Evolutionary conservation across 1,284 basidiomycete genomes (phyloP).

Genomic region (Heterobasidion occidentale): DNA sequence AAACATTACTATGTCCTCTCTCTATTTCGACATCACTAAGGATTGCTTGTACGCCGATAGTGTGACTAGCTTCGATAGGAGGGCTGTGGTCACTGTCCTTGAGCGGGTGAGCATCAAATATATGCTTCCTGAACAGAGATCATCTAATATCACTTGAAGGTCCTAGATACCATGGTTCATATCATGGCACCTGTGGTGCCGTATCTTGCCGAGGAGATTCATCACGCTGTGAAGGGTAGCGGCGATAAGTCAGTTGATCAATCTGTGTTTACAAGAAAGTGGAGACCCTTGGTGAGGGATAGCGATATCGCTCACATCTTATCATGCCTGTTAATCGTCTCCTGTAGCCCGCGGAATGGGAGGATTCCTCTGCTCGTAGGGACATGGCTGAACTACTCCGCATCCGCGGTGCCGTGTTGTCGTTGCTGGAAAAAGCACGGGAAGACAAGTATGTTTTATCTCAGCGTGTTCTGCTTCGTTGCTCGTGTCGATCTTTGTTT

Average conservation of each 20-base stretch:
- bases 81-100: slow-evolving; percentile 65
- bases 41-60: slow-evolving; percentile 83
- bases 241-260: slow-evolving; percentile 14
- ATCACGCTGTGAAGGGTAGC: slow-evolving; percentile 34
- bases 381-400: slow-evolving; percentile 56
- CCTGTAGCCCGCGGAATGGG: slow-evolving; percentile 43
- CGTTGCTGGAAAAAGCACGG: slow-evolving; percentile 65
- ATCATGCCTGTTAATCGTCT: background rate
- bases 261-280: slow-evolving; percentile 59
- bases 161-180: slow-evolving; percentile 61
- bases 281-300: slow-evolving; percentile 48
- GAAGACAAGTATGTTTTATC: slow-evolving; percentile 45
- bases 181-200: slow-evolving; percentile 87
- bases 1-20: slow-evolving; percentile 64
- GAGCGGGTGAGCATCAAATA: slow-evolving; percentile 44
- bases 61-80: slow-evolving; percentile 43
- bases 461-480: background rate
- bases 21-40: slow-evolving; percentile 93
- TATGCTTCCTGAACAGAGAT: background rate
- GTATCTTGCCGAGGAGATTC: slow-evolving; percentile 88
- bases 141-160: slow-evolving; percentile 30
- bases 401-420: slow-evolving; percentile 49
- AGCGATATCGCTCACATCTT: background rate
- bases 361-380: slow-evolving; percentile 38
- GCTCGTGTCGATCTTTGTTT: background rate